phyloP scores from a whole-genome alignment of 257 asterid species.

The Marsdenia floribunda region DNA sequence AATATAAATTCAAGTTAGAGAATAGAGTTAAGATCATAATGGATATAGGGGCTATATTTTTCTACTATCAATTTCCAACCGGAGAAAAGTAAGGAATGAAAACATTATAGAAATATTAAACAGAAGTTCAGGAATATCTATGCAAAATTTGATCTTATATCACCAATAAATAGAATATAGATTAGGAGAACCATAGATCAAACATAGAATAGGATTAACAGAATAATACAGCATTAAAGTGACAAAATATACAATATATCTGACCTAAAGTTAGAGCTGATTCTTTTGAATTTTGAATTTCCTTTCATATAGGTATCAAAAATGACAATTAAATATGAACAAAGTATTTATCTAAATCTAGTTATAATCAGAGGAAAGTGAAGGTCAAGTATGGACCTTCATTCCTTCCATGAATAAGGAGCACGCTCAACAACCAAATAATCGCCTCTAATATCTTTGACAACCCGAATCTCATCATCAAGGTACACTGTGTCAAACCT shows the following conservation, averaged over 20 bases:
- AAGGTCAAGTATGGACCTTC: conserved; percentile 8
- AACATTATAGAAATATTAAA: neutral
- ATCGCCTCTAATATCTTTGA: conserved; percentile 80
- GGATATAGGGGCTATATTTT: neutral
- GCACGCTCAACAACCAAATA: conserved; percentile 84
- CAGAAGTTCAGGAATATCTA: neutral
- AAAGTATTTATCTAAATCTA: neutral
- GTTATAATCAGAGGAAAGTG: neutral
- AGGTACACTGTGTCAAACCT: conserved; percentile 83
- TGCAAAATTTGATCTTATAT: neutral
- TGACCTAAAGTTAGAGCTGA: neutral
- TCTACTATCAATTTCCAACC: neutral
- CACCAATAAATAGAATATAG: neutral
- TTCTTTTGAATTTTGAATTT: neutral
- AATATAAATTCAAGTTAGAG: neutral
- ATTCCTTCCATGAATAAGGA: conserved; percentile 87
- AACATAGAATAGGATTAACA: neutral
- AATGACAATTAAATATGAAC: neutral
- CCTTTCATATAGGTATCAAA: neutral
- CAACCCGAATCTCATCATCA: conserved; percentile 89
- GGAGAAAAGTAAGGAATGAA: neutral
- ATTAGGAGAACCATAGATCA: neutral
- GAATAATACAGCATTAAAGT: neutral
- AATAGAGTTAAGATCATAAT: neutral
- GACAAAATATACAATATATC: neutral